Percentiles rank a stretch among this genome's conserved stretches.
Evolutionary conservation across 1,139 yeast species (phyloP).

Genomic region (Hansenula lynferdii): DNA sequence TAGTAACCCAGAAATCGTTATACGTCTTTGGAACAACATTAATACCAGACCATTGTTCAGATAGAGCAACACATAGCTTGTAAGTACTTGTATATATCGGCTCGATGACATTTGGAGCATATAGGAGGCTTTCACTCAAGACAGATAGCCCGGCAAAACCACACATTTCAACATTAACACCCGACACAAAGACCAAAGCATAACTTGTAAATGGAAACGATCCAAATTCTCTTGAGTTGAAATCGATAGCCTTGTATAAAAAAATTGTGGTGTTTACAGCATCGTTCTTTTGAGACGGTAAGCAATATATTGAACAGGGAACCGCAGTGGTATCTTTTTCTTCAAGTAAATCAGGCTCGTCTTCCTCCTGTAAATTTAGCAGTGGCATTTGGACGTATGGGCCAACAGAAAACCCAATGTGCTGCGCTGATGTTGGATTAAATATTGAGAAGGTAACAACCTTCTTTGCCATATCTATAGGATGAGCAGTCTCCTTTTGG

Average conservation of each 20-base stretch:
- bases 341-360: conserved; percentile 36
- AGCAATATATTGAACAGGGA: conserved; percentile 25
- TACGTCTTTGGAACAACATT: conserved; percentile 79
- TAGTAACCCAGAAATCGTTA: conserved; percentile 85
- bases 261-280: conserved; percentile 77
- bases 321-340: conserved; percentile 30
- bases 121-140: conserved; percentile 60
- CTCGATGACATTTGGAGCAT: conserved; percentile 73
- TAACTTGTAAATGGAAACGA: conserved; percentile 88
- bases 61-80: conserved; percentile 59
- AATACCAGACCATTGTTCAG: conserved; percentile 93
- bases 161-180: conserved; percentile 45
- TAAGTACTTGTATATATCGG: conserved; percentile 74
- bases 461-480: conserved; percentile 66
- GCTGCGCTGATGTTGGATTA: conserved; percentile 90
- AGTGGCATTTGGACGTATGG: conserved; percentile 60
- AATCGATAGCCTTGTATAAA: conserved; percentile 74
- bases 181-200: conserved; percentile 70
- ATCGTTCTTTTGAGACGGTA: conserved; percentile 19
- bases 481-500: conserved; percentile 46
- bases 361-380: conserved; percentile 31
- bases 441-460: conserved; percentile 74
- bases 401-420: conserved; percentile 95
- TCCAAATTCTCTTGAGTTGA: conserved; percentile 83
- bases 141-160: conserved; percentile 78